phyloP scores from a whole-genome alignment of 2,329 filamentous ascomycete species.

The Fusarium pseudonygamai region DNA sequence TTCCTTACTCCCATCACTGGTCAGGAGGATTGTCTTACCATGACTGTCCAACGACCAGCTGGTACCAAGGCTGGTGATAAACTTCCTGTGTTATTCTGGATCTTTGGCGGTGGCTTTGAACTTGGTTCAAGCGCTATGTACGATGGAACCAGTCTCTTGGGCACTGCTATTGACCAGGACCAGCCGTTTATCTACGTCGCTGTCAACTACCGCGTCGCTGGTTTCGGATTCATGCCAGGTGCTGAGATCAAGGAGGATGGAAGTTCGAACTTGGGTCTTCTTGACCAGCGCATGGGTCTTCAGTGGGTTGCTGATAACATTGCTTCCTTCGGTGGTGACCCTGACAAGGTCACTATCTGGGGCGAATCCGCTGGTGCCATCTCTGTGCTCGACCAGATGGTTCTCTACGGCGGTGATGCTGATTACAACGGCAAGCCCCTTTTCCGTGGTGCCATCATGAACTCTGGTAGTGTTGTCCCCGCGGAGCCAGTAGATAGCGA shows the following conservation, averaged over 20 bases:
- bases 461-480: constrained; percentile 72
- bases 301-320: constrained; percentile 85
- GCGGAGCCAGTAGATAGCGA: constrained; percentile 70
- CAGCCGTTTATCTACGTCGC: constrained; percentile 76
- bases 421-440: constrained; percentile 78
- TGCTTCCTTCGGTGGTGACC: constrained; percentile 79
- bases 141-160: constrained; percentile 59
- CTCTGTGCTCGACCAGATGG: constrained; percentile 80
- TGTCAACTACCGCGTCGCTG: constrained; percentile 80
- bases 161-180: constrained; percentile 52
- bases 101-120: constrained; percentile 74
- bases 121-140: constrained; percentile 62
- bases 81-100: constrained; percentile 76
- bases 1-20: constrained; percentile 65
- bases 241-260: constrained; percentile 74
- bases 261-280: constrained; percentile 74
- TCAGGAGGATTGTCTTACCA: constrained; percentile 71
- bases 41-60: constrained; percentile 68
- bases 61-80: constrained; percentile 64
- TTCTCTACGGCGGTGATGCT: constrained; percentile 76
- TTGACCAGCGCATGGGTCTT: constrained; percentile 77
- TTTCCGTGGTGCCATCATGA: constrained; percentile 83
- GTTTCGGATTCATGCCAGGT: constrained; percentile 78
- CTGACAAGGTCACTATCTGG: constrained; percentile 81
- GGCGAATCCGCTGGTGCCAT: constrained; percentile 78